phyloP scores from a whole-genome alignment of 495 filamentous ascomycete genomes.

The Podospora pseudopauciseta region DNA sequence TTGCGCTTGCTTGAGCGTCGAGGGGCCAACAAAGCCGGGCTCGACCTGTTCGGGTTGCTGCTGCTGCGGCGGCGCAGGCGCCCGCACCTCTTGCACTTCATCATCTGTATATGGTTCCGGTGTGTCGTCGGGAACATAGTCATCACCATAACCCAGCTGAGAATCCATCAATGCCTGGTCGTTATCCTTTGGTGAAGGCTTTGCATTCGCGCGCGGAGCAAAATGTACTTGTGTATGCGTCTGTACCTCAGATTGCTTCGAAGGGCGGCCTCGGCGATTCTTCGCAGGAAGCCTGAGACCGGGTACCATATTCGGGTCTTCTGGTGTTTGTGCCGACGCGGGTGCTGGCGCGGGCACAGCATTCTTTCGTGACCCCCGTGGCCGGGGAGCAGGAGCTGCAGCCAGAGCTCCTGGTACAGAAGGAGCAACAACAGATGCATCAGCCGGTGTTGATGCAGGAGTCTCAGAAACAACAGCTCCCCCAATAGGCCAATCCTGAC shows the following conservation, averaged over 20 bases:
- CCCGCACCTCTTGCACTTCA: slow-evolving; percentile 14
- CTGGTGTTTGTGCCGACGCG: neutral
- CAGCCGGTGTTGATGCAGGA: neutral
- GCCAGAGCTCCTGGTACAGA: neutral
- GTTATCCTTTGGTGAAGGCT: neutral
- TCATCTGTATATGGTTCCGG: slow-evolving; percentile 8
- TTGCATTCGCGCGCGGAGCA: slow-evolving; percentile 11
- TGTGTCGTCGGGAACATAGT: neutral
- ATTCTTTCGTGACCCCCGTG: neutral
- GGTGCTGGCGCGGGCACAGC: too few species aligned
- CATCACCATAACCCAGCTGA: slow-evolving; percentile 9
- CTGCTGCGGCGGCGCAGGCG: slow-evolving; percentile 6
- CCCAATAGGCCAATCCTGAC: too few species aligned
- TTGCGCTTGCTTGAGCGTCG: neutral
- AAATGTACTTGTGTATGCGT: slow-evolving; percentile 20
- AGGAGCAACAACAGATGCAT: neutral
- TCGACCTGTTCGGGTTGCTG: neutral
- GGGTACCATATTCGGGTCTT: neutral
- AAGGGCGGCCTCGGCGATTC: slow-evolving; percentile 10
- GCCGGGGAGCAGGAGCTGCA: neutral
- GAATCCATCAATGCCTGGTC: slow-evolving; percentile 18
- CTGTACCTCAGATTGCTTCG: slow-evolving; percentile 3
- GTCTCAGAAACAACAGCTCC: neutral
- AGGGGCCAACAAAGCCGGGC: neutral
- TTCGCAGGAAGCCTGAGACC: neutral